These are phyloP conservation scores for Leishmania mexicana DNA, from an alignment of 208 protist genomes.

Conservation along the genomic window DNA sequence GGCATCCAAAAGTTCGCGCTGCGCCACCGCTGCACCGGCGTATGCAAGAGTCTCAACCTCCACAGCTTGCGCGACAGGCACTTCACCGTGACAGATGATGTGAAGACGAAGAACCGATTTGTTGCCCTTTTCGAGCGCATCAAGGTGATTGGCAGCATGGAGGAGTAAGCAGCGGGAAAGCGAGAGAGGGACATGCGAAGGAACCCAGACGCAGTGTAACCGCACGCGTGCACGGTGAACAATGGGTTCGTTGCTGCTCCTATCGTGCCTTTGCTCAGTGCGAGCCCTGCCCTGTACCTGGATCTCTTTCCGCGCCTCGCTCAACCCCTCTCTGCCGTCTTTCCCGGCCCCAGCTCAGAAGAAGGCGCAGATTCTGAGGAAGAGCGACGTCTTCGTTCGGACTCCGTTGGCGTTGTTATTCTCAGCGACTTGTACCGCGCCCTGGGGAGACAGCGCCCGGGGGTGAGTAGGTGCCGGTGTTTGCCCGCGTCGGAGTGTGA, in stretches of 20 bases:
- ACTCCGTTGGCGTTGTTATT: neutral
- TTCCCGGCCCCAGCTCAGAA: neutral
- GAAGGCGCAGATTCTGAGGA: neutral
- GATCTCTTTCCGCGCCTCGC: neutral
- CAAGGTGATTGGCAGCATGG: slow-evolving; percentile 19
- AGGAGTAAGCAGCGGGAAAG: neutral
- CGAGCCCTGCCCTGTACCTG: neutral
- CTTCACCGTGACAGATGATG: slow-evolving; percentile 17
- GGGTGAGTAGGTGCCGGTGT: neutral
- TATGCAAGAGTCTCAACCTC: slow-evolving; percentile 52
- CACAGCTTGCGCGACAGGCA: slow-evolving; percentile 20
- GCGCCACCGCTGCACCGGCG: slow-evolving; percentile 56
- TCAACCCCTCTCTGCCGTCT: neutral
- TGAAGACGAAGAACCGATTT: slow-evolving; percentile 18
- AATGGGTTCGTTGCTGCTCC: neutral
- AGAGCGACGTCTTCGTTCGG: neutral
- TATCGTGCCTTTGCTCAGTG: neutral
- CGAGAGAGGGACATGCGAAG: neutral
- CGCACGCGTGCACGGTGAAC: neutral
- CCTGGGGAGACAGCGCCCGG: neutral
- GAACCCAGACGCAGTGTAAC: neutral
- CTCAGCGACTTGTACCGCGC: neutral
- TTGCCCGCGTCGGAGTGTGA: neutral
- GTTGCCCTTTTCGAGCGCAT: slow-evolving; percentile 22
- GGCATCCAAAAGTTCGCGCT: slow-evolving; percentile 59